Conservation (phyloP, 2,329 filamentous ascomycete genomes). For the Rhynchosporium secalis region DNA sequence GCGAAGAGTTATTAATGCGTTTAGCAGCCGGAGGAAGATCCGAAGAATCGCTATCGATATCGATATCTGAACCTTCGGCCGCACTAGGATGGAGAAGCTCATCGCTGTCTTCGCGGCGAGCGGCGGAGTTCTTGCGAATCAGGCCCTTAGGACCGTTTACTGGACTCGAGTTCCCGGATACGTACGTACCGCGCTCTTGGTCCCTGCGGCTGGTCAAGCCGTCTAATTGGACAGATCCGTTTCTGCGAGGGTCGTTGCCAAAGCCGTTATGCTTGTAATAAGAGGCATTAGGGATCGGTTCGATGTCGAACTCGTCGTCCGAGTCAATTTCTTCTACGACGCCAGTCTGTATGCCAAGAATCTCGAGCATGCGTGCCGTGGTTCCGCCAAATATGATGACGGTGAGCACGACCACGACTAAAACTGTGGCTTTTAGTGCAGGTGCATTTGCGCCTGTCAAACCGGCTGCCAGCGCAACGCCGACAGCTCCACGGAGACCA, state of each 20-base stretch:
- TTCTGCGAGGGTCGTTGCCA: conserved; percentile 71
- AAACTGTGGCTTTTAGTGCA: conserved; percentile 87
- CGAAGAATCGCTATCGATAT: conserved; percentile 64
- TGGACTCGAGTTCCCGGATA: conserved; percentile 42
- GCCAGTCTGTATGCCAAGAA: conserved; percentile 91
- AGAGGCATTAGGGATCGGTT: conserved; percentile 38
- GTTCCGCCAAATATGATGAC: conserved; percentile 99
- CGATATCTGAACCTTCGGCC: conserved; percentile 51
- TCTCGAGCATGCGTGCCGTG: conserved; percentile 96
- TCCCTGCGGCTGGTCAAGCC: conserved; percentile 50
- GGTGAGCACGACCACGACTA: conserved; percentile 94
- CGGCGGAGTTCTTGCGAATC: conserved; percentile 51
- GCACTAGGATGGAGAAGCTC: conserved; percentile 51
- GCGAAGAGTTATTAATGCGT: conserved; percentile 29
- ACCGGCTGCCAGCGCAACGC: conserved; percentile 88
- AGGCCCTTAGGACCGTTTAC: conserved; percentile 45
- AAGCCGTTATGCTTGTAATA: conserved; percentile 82
- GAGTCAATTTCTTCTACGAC: conserved; percentile 97
- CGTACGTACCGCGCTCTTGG: conserved; percentile 36
- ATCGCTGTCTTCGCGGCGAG: conserved; percentile 44
- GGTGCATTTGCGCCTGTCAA: conserved; percentile 79
- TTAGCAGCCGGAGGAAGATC: conserved; percentile 63
- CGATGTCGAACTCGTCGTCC: conserved; percentile 98
- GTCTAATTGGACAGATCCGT: conserved; percentile 50
- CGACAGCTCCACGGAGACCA: conserved; percentile 89